These are phyloP conservation scores for Penicillium longicatenatum DNA, from an alignment of 495 filamentous ascomycete genomes.

Conservation along the genomic window DNA sequence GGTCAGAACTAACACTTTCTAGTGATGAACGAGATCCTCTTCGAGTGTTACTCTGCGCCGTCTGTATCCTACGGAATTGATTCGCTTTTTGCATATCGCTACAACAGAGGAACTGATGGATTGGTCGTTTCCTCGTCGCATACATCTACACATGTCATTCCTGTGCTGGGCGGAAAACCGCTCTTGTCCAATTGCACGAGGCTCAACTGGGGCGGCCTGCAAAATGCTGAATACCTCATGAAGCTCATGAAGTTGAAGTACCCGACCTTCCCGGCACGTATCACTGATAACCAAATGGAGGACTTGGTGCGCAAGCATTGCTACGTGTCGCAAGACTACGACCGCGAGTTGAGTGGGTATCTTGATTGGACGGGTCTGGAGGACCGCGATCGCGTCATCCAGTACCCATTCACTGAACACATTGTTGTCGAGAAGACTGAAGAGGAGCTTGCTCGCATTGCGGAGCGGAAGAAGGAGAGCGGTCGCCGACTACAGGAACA, in stretches of 20 bases:
- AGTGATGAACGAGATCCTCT: slow-evolving; percentile 97
- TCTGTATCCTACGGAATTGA: slow-evolving; percentile 92
- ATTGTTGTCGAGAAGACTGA: slow-evolving; percentile 85
- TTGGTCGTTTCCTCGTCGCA: slow-evolving; percentile 90
- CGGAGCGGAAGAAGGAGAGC: slow-evolving; percentile 90
- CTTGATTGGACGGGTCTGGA: slow-evolving; percentile 89
- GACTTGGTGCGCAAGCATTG: slow-evolving; percentile 86
- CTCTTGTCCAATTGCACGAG: slow-evolving; percentile 80
- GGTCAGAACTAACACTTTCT: slow-evolving; percentile 18
- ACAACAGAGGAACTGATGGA: slow-evolving; percentile 87
- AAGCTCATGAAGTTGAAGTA: slow-evolving; percentile 95
- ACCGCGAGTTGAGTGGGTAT: slow-evolving; percentile 69
- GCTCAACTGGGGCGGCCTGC: slow-evolving; percentile 92
- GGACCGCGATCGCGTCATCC: slow-evolving; percentile 83
- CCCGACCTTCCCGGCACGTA: slow-evolving; percentile 79
- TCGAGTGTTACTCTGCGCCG: slow-evolving; percentile 90
- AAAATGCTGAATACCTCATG: slow-evolving; percentile 83
- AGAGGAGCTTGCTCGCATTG: slow-evolving; percentile 85
- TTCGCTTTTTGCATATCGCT: slow-evolving; percentile 89
- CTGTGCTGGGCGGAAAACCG: slow-evolving; percentile 82
- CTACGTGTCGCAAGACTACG: slow-evolving; percentile 82
- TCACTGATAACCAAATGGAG: slow-evolving; percentile 83
- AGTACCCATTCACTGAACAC: slow-evolving; percentile 92
- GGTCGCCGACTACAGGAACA: slow-evolving; percentile 91
- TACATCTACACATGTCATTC: slow-evolving; percentile 93